Evolutionary conservation across 208 protist species (phyloP).

Genomic region (Acanthamoeba healyi): DNA sequence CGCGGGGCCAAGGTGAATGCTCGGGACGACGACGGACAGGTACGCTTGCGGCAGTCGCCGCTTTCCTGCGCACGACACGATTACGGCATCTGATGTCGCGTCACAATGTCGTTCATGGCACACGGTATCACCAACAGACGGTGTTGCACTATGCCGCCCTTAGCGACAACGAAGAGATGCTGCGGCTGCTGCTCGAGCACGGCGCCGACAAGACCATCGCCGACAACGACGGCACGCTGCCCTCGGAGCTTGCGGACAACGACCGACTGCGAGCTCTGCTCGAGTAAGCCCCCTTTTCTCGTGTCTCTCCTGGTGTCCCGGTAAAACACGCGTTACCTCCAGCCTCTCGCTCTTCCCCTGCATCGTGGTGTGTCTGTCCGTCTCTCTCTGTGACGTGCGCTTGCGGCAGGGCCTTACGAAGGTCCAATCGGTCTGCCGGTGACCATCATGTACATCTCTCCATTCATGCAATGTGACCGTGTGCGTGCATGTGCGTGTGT

Average conservation of each 20-base stretch:
- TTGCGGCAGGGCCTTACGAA: too few species aligned
- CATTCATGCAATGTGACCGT: too few species aligned
- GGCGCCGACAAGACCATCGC: conserved; percentile 64
- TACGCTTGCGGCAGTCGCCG: background rate
- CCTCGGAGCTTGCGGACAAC: conserved; percentile 44
- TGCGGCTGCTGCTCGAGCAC: conserved; percentile 32
- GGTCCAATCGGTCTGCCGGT: too few species aligned
- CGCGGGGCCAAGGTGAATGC: conserved; percentile 12
- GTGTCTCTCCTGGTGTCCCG: background rate
- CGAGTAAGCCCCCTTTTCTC: background rate
- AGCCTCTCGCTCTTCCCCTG: too few species aligned
- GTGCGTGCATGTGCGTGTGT: too few species aligned
- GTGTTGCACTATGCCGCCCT: conserved; percentile 48
- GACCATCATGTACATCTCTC: too few species aligned
- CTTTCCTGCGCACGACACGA: too few species aligned
- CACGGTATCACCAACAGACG: background rate
- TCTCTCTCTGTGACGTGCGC: too few species aligned
- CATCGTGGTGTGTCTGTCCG: too few species aligned
- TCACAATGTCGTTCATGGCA: background rate
- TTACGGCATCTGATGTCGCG: background rate
- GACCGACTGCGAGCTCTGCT: background rate
- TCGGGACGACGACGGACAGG: conserved; percentile 33
- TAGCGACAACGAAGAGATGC: conserved; percentile 57
- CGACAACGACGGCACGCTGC: conserved; percentile 54
- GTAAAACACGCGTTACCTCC: background rate